These are phyloP conservation scores for Lecanosticta acicola DNA, from an alignment of 2,329 filamentous ascomycete genomes.

Conservation along the genomic window DNA sequence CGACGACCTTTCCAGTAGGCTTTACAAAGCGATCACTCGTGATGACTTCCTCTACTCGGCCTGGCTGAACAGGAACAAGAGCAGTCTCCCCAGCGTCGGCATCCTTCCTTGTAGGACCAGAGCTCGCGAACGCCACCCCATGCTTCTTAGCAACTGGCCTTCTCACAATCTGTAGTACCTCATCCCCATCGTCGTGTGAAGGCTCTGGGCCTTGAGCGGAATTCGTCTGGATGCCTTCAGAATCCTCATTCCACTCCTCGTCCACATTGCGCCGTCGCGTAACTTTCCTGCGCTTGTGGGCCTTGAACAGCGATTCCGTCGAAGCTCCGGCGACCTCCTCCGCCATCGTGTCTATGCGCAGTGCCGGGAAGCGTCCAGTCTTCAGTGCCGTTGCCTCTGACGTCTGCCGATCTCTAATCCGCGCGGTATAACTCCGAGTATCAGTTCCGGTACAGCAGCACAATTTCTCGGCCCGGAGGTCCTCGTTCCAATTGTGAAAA, in stretches of 20 bases:
- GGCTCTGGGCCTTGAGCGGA: neutral
- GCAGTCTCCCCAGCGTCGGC: slow-evolving; percentile 5
- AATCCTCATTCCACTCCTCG: slow-evolving; percentile 16
- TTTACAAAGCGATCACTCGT: slow-evolving; percentile 59
- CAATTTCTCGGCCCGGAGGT: too few species aligned
- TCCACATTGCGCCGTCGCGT: slow-evolving; percentile 40
- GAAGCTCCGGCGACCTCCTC: neutral
- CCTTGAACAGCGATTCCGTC: slow-evolving; percentile 38
- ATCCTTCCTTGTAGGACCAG: neutral
- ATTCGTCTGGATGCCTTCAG: neutral
- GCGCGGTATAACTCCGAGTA: too few species aligned
- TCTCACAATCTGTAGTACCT: slow-evolving; percentile 4
- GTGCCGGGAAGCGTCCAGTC: too few species aligned
- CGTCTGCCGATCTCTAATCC: slow-evolving; percentile 2
- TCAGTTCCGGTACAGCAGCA: too few species aligned
- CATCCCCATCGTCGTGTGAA: neutral
- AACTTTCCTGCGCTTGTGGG: slow-evolving; percentile 48
- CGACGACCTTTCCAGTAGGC: slow-evolving; percentile 63
- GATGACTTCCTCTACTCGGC: slow-evolving; percentile 15
- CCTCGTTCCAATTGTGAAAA: neutral
- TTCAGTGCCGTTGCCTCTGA: neutral
- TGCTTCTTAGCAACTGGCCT: slow-evolving; percentile 21
- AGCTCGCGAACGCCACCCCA: slow-evolving; percentile 27
- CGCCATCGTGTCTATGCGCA: neutral
- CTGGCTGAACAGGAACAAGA: slow-evolving; percentile 10